phyloP scores from a whole-genome alignment of 2,329 filamentous ascomycete genomes.

The Cladosporium sp. region DNA sequence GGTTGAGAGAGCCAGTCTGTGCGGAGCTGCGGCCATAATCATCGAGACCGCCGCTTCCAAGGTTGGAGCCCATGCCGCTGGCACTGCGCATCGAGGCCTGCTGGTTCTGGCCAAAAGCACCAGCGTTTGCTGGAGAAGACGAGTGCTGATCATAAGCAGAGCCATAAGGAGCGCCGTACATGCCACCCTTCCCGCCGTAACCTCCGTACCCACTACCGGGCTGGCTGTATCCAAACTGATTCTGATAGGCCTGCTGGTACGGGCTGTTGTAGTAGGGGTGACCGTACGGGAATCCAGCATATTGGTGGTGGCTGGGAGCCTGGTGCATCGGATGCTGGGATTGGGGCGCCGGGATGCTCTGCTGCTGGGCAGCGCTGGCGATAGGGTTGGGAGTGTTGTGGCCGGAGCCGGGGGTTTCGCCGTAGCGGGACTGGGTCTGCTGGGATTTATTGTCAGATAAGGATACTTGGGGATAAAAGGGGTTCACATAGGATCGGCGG shows the following conservation, averaged over 20 bases:
- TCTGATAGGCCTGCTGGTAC: conserved; percentile 58
- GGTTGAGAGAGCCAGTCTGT: conserved; percentile 50
- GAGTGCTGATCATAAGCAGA: conserved; percentile 57
- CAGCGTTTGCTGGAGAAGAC: conserved; percentile 56
- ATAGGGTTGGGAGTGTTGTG: conserved; percentile 85
- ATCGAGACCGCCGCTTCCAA: conserved; percentile 45
- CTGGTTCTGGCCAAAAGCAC: conserved; percentile 42
- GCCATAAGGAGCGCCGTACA: conserved; percentile 56
- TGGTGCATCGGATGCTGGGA: conserved; percentile 24
- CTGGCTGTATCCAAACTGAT: conserved; percentile 47
- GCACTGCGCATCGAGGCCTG: conserved; percentile 39
- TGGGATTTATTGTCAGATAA: conserved; percentile 27
- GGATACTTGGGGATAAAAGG: conserved; percentile 12
- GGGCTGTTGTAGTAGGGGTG: conserved; percentile 56
- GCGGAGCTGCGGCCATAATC: conserved; percentile 51
- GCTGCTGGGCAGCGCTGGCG: conserved; percentile 50
- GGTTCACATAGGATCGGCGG: not conserved
- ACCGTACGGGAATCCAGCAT: conserved; percentile 53
- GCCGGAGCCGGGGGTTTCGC: conserved; percentile 77
- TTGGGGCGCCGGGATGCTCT: conserved; percentile 40
- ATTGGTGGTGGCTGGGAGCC: conserved; percentile 32
- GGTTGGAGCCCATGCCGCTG: conserved; percentile 31
- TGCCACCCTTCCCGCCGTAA: conserved; percentile 37
- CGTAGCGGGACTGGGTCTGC: conserved; percentile 61
- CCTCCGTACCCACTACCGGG: conserved; percentile 39